These are phyloP conservation scores for Coprinopsis marcescibilis DNA, from an alignment of 768 basidiomycete species.

Conservation along the genomic window DNA sequence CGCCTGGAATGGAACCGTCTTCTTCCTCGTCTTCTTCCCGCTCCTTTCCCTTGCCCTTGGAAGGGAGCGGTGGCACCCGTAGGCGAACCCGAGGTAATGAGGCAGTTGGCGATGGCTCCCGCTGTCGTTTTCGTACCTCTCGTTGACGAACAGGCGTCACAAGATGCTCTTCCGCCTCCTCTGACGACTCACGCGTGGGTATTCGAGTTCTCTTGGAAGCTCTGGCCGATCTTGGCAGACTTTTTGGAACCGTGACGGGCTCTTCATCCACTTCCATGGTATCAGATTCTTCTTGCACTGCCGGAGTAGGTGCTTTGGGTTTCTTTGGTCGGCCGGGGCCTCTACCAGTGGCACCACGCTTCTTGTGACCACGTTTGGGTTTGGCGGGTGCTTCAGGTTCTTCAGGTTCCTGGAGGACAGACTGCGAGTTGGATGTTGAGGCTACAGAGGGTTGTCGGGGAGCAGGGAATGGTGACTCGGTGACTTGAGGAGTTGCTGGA, in stretches of 20 bases:
- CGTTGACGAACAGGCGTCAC: slow-evolving; percentile 18
- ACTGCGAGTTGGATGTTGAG: slow-evolving; percentile 29
- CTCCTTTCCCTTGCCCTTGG: slow-evolving; percentile 64
- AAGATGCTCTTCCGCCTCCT: slow-evolving; percentile 44
- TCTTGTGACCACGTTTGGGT: slow-evolving; percentile 5
- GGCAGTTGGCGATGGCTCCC: slow-evolving; percentile 32
- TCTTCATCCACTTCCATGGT: slow-evolving; percentile 31
- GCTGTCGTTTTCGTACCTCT: slow-evolving; percentile 40
- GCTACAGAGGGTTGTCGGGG: slow-evolving; percentile 22
- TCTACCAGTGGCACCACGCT: slow-evolving; percentile 4
- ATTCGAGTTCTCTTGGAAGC: too few relatives aligned
- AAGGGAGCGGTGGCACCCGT: slow-evolving; percentile 51
- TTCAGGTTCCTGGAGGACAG: slow-evolving; percentile 8
- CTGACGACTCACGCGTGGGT: slow-evolving; percentile 46
- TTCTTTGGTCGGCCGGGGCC: neutral
- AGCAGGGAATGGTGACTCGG: slow-evolving; percentile 11
- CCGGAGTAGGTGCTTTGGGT: neutral
- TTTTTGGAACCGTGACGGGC: neutral
- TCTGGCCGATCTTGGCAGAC: neutral
- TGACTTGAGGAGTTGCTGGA: slow-evolving; percentile 12
- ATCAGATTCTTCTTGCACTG: slow-evolving; percentile 23
- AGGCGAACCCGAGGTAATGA: slow-evolving; percentile 42
- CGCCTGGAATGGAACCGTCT: slow-evolving; percentile 32
- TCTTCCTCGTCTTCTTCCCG: slow-evolving; percentile 62
- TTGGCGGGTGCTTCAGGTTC: neutral